phyloP scores from a whole-genome alignment of 2,329 filamentous ascomycete species.

The Apiospora phragmitis region DNA sequence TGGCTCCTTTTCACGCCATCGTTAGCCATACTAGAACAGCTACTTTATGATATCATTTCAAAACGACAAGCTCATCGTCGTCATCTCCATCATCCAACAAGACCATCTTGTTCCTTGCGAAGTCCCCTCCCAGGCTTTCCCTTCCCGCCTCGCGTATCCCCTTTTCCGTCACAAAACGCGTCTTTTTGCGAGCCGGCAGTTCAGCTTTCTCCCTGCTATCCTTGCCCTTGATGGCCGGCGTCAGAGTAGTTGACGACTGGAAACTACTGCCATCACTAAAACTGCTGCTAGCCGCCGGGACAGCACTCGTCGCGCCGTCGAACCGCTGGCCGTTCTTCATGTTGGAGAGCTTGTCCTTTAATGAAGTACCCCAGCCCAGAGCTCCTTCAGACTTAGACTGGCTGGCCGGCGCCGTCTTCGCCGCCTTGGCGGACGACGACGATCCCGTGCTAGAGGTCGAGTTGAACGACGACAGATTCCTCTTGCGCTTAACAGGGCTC shows the following conservation, averaged over 20 bases:
- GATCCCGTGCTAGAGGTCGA: slow-evolving; percentile 35
- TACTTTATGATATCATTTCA: slow-evolving; percentile 10
- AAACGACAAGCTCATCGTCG: slow-evolving; percentile 48
- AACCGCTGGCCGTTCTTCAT: slow-evolving; percentile 64
- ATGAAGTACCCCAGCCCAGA: slow-evolving; percentile 58
- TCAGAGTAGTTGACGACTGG: not conserved
- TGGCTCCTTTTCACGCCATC: not conserved
- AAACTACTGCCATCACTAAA: slow-evolving; percentile 12
- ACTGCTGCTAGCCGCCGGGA: slow-evolving; percentile 12
- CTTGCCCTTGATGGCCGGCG: slow-evolving; percentile 16
- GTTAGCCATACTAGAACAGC: not conserved
- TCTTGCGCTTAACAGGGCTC: slow-evolving; percentile 63
- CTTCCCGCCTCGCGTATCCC: slow-evolving; percentile 76
- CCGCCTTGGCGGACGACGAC: not conserved
- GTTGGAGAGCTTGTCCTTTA: slow-evolving; percentile 56
- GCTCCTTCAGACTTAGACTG: not conserved
- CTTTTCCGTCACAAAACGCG: slow-evolving; percentile 75
- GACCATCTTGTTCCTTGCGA: slow-evolving; percentile 33
- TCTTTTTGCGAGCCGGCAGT: slow-evolving; percentile 67
- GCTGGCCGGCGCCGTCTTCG: slow-evolving; percentile 17
- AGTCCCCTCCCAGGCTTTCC: slow-evolving; percentile 66
- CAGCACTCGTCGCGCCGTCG: slow-evolving; percentile 18
- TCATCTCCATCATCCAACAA: slow-evolving; percentile 30
- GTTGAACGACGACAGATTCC: slow-evolving; percentile 43
- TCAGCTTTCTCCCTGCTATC: slow-evolving; percentile 31